Evolutionary conservation across 345 rosid genomes (phyloP).

Genomic region (Raphanus raphanistrum): DNA sequence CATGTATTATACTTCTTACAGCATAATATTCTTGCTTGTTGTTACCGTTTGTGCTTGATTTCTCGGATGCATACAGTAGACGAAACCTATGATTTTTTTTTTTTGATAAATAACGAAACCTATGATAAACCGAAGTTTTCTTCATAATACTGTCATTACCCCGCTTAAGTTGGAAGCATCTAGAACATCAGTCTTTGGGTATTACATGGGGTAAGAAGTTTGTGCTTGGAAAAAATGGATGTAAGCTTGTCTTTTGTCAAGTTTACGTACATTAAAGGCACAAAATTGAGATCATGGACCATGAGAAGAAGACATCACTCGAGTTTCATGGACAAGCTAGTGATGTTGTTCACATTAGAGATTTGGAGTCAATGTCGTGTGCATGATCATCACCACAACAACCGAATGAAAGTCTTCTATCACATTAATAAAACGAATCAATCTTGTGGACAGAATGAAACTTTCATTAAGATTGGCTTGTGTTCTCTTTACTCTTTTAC

Average conservation of each 20-base stretch:
- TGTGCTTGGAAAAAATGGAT: not conserved
- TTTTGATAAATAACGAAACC: too few species aligned
- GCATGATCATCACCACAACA: conserved; percentile 10
- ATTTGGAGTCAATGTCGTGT: conserved; percentile 27
- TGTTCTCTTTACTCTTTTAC: not conserved
- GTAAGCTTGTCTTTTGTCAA: conserved; percentile 21
- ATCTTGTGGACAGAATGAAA: not conserved
- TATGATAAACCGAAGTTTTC: not conserved
- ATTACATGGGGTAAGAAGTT: conserved; percentile 20
- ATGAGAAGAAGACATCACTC: conserved; percentile 25
- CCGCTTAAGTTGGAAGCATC: conserved; percentile 29
- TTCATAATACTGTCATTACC: not conserved
- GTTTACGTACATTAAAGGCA: conserved; percentile 16
- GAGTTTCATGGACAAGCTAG: not conserved
- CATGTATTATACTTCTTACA: not conserved
- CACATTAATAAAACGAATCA: not conserved
- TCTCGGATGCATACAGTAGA: conserved; percentile 22
- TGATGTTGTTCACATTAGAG: conserved; percentile 20
- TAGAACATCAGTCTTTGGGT: conserved; percentile 20
- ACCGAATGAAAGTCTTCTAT: not conserved
- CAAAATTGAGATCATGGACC: conserved; percentile 13
- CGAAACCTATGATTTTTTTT: too few species aligned
- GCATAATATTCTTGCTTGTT: not conserved
- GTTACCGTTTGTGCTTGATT: conserved; percentile 14
- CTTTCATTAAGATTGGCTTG: not conserved